Evolutionary conservation across 192 early-diverging fungal species (phyloP).

Genomic region (Backusella parvicylindrica): DNA sequence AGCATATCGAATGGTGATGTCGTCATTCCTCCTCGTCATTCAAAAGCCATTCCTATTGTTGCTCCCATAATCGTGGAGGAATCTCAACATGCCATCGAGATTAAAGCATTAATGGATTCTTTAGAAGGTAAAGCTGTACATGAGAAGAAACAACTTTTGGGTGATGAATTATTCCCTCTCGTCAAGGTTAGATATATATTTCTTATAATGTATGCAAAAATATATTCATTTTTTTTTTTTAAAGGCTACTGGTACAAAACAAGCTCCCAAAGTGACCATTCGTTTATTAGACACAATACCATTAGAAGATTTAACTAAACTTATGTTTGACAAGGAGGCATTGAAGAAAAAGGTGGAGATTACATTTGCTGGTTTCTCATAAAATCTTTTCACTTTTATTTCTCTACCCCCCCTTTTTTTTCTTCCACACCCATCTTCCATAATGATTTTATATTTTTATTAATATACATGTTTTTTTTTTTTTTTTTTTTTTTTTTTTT

Average conservation of each 20-base stretch:
- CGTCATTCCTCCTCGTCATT: slow-evolving; percentile 16
- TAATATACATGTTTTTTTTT: background rate
- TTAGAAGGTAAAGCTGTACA: slow-evolving; percentile 24
- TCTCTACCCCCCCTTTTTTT: background rate
- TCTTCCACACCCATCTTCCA: background rate
- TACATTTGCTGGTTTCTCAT: slow-evolving; percentile 14
- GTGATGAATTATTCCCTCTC: slow-evolving; percentile 38
- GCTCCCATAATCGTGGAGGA: slow-evolving; percentile 6
- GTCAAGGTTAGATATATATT: slow-evolving; percentile 32
- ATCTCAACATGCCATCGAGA: background rate
- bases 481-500: background rate
- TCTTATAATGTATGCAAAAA: too few species aligned
- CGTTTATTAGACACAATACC: slow-evolving; percentile 38
- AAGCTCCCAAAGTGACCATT: slow-evolving; percentile 39
- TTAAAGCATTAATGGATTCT: slow-evolving; percentile 9
- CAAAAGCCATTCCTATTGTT: slow-evolving; percentile 37
- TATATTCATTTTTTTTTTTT: background rate
- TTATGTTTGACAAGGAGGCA: slow-evolving; percentile 35
- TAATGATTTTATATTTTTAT: background rate
- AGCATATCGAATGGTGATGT: slow-evolving; percentile 11
- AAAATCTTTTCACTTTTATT: too few species aligned
- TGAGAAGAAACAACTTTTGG: slow-evolving; percentile 40
- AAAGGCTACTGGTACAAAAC: slow-evolving; percentile 29
- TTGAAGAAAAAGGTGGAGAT: slow-evolving; percentile 31
- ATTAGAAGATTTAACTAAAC: slow-evolving; percentile 33